phyloP scores from a whole-genome alignment of 2,329 filamentous ascomycete species.

The Plenodomus tracheiphilus region DNA sequence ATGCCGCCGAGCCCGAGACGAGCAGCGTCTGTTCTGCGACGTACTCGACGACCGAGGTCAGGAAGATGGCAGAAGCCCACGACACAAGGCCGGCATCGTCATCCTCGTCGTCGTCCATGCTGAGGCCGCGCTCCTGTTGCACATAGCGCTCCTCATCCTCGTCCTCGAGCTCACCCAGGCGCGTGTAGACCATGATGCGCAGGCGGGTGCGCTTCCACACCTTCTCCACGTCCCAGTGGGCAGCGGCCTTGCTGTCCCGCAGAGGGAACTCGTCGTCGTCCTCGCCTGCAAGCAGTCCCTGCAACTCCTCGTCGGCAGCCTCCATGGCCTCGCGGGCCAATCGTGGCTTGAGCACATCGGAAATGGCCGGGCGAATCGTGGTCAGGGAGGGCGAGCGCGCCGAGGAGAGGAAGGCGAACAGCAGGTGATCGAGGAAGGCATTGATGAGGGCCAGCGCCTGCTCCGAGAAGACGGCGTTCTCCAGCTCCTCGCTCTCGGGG shows the following conservation, averaged over 20 bases:
- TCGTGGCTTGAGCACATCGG: constrained; percentile 85
- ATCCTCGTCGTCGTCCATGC: constrained; percentile 54
- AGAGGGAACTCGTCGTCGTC: constrained; percentile 48
- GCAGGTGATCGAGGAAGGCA: constrained; percentile 87
- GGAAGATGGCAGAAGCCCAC: constrained; percentile 90
- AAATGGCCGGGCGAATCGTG: constrained; percentile 77
- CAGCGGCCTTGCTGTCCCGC: constrained; percentile 49
- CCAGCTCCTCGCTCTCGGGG: constrained; percentile 61
- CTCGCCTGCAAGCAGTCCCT: constrained; percentile 86
- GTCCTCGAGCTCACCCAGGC: constrained; percentile 94
- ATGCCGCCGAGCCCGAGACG: constrained; percentile 84
- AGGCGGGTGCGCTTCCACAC: constrained; percentile 93
- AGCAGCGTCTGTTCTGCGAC: constrained; percentile 89
- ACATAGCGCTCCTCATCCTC: constrained; percentile 93
- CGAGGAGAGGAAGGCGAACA: constrained; percentile 84
- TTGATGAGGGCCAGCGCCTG: constrained; percentile 80
- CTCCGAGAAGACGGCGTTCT: constrained; percentile 72
- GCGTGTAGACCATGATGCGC: constrained; percentile 97
- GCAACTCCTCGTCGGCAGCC: constrained; percentile 82
- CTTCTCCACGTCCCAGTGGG: constrained; percentile 79
- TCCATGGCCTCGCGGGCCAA: constrained; percentile 82
- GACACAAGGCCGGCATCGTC: constrained; percentile 63
- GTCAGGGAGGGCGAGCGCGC: constrained; percentile 77
- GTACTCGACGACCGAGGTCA: constrained; percentile 92
- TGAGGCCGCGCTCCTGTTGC: constrained; percentile 68